Evolutionary conservation across 2,329 filamentous ascomycete genomes (phyloP).

Genomic region (Monilinia laxa): DNA sequence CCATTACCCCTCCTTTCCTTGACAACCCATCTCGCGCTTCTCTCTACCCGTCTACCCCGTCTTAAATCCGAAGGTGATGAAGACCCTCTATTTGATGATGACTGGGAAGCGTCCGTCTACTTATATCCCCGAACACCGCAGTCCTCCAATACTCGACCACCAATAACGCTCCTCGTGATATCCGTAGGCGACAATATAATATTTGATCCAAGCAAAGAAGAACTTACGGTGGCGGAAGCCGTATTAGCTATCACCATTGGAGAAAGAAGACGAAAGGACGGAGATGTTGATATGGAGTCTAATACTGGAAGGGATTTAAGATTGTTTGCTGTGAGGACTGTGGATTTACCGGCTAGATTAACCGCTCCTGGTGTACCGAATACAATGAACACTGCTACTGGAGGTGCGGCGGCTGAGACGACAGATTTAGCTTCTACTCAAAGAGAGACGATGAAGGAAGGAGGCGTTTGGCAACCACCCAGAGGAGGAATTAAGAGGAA

Average conservation of each 20-base stretch:
- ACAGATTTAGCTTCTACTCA: constrained; percentile 46
- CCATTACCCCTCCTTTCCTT: constrained; percentile 89
- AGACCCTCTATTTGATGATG: constrained; percentile 96
- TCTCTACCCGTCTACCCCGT: constrained; percentile 79
- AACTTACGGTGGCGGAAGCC: constrained; percentile 88
- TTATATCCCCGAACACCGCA: constrained; percentile 56
- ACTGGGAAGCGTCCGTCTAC: constrained; percentile 82
- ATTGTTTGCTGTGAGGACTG: constrained; percentile 67
- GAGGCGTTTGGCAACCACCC: constrained; percentile 83
- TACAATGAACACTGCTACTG: constrained; percentile 56
- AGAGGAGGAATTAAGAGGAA: constrained; percentile 77
- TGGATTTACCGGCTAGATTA: constrained; percentile 71
- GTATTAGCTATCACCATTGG: constrained; percentile 82
- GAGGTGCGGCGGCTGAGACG: constrained; percentile 42
- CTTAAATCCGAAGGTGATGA: constrained; percentile 89
- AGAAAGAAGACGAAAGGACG: constrained; percentile 41
- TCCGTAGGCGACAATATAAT: constrained; percentile 84
- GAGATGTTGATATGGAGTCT: constrained; percentile 46
- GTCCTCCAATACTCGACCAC: constrained; percentile 57
- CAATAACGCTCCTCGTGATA: constrained; percentile 87
- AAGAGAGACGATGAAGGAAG: constrained; percentile 55
- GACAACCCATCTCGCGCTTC: constrained; percentile 88
- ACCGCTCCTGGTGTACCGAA: constrained; percentile 71
- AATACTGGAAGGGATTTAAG: constrained; percentile 48
- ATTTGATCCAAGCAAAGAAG: constrained; percentile 88